These are phyloP conservation scores for Begonia masoniana DNA, from an alignment of 306 rosid genomes.

Conservation along the genomic window DNA sequence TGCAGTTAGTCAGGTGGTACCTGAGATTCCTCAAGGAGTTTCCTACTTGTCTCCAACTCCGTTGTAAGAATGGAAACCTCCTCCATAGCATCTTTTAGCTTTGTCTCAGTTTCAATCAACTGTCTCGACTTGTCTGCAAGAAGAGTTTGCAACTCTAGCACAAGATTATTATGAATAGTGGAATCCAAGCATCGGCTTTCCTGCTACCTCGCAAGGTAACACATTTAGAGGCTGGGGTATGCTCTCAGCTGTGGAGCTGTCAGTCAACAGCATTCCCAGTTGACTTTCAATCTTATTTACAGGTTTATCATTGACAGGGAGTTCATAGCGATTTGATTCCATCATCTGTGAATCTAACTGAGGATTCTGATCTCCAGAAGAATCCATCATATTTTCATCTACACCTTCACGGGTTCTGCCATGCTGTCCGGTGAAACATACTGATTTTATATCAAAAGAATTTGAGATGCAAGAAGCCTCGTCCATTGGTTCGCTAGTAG, in stretches of 20 bases:
- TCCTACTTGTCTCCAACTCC: slow-evolving; percentile 65
- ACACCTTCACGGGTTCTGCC: slow-evolving; percentile 53
- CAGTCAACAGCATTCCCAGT: slow-evolving; percentile 45
- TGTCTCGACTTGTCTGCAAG: slow-evolving; percentile 56
- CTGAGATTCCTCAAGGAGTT: slow-evolving; percentile 96
- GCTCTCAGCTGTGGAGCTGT: slow-evolving; percentile 98
- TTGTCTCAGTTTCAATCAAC: slow-evolving; percentile 50
- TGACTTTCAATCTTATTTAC: slow-evolving; percentile 11
- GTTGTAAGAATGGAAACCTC: slow-evolving; percentile 49
- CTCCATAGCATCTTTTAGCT: slow-evolving; percentile 58
- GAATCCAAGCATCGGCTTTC: slow-evolving; percentile 37
- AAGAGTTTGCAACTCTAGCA: slow-evolving; percentile 54
- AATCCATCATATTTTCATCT: slow-evolving; percentile 95
- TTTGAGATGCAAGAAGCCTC: slow-evolving; percentile 90
- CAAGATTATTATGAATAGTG: slow-evolving; percentile 31
- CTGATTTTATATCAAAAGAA: slow-evolving; percentile 69
- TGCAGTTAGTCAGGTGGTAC: slow-evolving; percentile 16
- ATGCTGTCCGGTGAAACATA: slow-evolving; percentile 37
- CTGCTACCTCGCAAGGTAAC: slow-evolving; percentile 39
- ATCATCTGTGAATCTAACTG: slow-evolving; percentile 81
- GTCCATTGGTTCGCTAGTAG: slow-evolving; percentile 82
- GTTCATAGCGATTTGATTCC: slow-evolving; percentile 70
- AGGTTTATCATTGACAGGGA: slow-evolving; percentile 38
- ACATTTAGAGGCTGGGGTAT: slow-evolving; percentile 48
- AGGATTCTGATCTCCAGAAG: slow-evolving; percentile 54